Evolutionary conservation across 495 filamentous ascomycete genomes (phyloP).

Genomic region (Darksidea phi): DNA sequence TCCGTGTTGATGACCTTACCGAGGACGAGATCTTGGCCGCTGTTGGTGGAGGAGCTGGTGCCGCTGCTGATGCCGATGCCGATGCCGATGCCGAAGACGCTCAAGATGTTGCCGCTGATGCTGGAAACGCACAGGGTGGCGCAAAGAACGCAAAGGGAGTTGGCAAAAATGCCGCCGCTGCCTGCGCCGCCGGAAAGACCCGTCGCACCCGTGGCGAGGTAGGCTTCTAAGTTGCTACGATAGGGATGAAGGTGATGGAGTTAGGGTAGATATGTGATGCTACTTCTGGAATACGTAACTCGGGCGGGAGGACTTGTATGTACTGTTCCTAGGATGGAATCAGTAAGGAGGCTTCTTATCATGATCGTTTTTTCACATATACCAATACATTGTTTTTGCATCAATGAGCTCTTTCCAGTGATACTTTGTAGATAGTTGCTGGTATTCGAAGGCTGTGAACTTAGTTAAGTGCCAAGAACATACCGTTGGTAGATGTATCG

Average conservation of each 20-base stretch:
- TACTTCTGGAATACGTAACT: background rate
- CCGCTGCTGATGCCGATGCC: background rate
- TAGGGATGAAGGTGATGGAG: background rate
- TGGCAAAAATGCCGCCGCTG: constrained; percentile 46
- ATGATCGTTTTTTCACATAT: constrained; percentile 28
- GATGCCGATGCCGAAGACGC: background rate
- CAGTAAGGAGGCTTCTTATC: constrained; percentile 16
- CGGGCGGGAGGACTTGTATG: constrained; percentile 2
- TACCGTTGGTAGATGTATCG: no score
- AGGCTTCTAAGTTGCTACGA: no score
- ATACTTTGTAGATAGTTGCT: no score
- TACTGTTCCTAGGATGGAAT: background rate
- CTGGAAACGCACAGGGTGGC: background rate
- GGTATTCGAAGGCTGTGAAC: no score
- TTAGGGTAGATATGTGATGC: background rate
- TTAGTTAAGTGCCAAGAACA: no score
- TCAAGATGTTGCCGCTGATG: background rate
- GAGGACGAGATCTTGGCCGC: constrained; percentile 55
- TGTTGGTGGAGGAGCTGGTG: constrained; percentile 43
- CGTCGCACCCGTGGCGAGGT: no score
- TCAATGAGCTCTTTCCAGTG: background rate
- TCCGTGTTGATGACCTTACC: constrained; percentile 59
- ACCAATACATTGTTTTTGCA: constrained; percentile 15
- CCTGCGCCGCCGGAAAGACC: constrained; percentile 25
- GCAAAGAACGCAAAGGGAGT: background rate